These are phyloP conservation scores for Trichaptum fuscoviolaceum DNA, from an alignment of 768 basidiomycete species.

Conservation along the genomic window DNA sequence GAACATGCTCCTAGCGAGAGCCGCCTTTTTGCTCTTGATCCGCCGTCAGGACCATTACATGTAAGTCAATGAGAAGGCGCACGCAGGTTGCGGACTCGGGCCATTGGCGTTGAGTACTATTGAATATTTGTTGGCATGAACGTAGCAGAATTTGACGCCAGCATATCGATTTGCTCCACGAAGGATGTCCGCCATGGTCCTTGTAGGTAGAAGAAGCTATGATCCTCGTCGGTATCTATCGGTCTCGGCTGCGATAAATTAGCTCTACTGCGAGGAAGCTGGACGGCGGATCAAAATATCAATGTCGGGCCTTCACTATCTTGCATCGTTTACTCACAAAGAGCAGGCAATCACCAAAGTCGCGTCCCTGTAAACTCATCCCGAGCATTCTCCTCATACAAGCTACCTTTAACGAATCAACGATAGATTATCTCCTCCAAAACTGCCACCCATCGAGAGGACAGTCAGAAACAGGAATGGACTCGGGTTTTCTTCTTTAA, in stretches of 20 bases:
- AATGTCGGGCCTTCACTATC: not conserved
- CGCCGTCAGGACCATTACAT: not conserved
- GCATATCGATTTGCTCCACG: too few species aligned
- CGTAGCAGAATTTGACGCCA: too few species aligned
- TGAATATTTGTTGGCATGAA: too few species aligned
- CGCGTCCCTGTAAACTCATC: too few species aligned
- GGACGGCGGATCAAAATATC: not conserved
- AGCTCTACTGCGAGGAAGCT: not conserved
- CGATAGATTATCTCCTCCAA: not conserved
- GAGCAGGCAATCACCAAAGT: not conserved
- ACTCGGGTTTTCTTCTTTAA: not conserved
- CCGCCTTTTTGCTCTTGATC: not conserved
- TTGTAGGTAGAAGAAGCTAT: too few species aligned
- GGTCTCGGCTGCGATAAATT: not conserved
- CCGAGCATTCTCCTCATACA: not conserved
- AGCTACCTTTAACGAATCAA: not conserved
- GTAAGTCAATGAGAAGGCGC: not conserved
- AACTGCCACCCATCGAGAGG: not conserved
- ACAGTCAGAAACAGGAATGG: not conserved
- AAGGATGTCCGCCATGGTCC: too few species aligned
- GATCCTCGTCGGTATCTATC: not conserved
- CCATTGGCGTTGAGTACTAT: too few species aligned
- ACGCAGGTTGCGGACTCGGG: not conserved
- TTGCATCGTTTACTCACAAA: not conserved
- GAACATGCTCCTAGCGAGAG: not conserved